Conservation (phyloP, 2,329 filamentous ascomycete genomes). For the Chaetomiaceae sp. region DNA sequence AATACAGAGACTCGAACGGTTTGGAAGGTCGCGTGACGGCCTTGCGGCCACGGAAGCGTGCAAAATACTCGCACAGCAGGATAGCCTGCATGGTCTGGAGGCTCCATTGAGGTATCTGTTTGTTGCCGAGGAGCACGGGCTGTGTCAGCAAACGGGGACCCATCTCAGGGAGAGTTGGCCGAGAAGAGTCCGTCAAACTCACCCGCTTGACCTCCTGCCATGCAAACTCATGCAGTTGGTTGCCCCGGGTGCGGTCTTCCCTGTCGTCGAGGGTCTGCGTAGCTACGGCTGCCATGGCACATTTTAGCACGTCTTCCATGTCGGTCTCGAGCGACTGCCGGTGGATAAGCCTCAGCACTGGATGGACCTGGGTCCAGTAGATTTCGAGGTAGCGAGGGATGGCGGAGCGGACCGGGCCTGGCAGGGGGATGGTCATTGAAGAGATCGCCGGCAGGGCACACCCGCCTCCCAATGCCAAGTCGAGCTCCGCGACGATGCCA, state of each 20-base stretch:
- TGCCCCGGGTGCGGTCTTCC: constrained; percentile 47
- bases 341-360: constrained; percentile 48
- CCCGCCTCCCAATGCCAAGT: constrained; percentile 28
- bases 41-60: constrained; percentile 50
- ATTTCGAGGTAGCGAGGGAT: constrained; percentile 48
- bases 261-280: constrained; percentile 45
- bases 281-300: constrained; percentile 54
- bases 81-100: constrained; percentile 50
- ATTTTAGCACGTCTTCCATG: constrained; percentile 43
- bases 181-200: constrained; percentile 29
- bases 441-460: constrained; percentile 18
- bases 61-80: constrained; percentile 51
- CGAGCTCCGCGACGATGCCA: constrained; percentile 33
- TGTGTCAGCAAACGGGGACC: constrained; percentile 10
- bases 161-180: background rate
- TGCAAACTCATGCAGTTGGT: constrained; percentile 47
- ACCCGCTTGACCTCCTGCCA: constrained; percentile 47
- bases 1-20: constrained; percentile 47
- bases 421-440: constrained; percentile 33
- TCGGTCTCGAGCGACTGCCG: constrained; percentile 40
- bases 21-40: constrained; percentile 43
- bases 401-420: constrained; percentile 35
- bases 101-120: constrained; percentile 45
- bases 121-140: constrained; percentile 13
- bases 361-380: constrained; percentile 50